Evolutionary conservation across 2,329 filamentous ascomycete species (phyloP), one percentile per base, ranked within the genome.

Genomic region (Talaromyces verruculosus): DNA sequence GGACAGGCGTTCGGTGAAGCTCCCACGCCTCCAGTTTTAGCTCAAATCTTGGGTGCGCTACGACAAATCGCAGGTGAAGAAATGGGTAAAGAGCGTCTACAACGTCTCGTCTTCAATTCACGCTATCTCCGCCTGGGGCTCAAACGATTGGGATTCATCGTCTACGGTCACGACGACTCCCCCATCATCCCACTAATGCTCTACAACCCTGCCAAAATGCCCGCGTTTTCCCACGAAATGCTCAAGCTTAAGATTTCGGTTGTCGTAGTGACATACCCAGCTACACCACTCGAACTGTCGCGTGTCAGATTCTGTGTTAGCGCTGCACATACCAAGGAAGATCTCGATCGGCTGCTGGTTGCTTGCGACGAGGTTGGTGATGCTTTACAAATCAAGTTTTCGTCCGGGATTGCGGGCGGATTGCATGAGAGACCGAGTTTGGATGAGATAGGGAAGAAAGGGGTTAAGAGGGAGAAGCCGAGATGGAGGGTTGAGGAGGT

Each of bases 181-280:
- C 94, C 94, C 61, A 97, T 98, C 71, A 92, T 98, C 71, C 93
- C 94, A 39, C 80, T 97, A 69, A 86, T 96, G 77, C 87, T 98
- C 35, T 98, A 97, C 84, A 91, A 97, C 80, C 94, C 94, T 8
- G 94, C 91, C 74, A 98, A 97, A 83, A 96, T 98, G 84, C 90
- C 93, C 2, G 93, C 94, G 66, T 98, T 97, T 80, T 96, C 92
- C 59, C 93, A 96, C 76, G 94, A 97, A 79, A 97, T 98, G 94
- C 87, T 97, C 67, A 91, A 90, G 81, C 91, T 94, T 76, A 97
- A 96, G 79, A 97, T 98, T 71, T 93, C 93, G 0, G 91, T 97
- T 60, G 94, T 97, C 22, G 91, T 98, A 35, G 94, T 97, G 66
- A 94, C 93, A 53, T 98, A 97, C 76, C 94, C 94, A 6, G 94